Evolutionary conservation across 345 rosid species (phyloP), one percentile per base, ranked within the genome.

Genomic region (Eucalyptus urophylla): DNA sequence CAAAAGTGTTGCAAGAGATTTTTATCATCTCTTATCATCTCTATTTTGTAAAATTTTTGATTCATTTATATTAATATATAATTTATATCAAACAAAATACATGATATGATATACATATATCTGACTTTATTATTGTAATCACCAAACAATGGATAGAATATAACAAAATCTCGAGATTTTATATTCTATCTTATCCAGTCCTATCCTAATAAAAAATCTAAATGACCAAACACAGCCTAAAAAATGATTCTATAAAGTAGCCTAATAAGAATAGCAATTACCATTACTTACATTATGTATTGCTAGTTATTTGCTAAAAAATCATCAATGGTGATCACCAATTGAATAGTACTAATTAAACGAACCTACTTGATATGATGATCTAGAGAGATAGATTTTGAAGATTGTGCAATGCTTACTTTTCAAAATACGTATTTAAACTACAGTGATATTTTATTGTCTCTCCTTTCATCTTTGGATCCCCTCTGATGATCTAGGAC

Each of bases 171-270:
- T 50, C 53, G 3, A 0, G 53, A 50, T 50, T 50, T 50, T 0
- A 50, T 50, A 50, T 50, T 50, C 0, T 6, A 15, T 50, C 6
- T 50, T 50, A 50, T 50, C 0, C 0, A 50, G 6, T 50, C 19
- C 0, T 15, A 50, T 50, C 16, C 1, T 6, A 0, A 50, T 50
- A 0, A 1, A 0, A 50, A 50, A 50, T 50, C 0, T 1, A 0
- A 50, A 50, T 50, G 53, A 50, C 19, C 53, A 50, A 50, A 15
- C 0, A 0, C 0, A 50, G 3, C 37, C 37, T 65, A 49, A 58
- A 6, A 25, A 58, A 24, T 58, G 65, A 58, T 25, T 58, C 6
- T 15, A 15, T 67, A 67, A 67, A 31, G 43, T 67, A 31, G 40
- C 33, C 7, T 12, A 27, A n/a, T 24, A 25, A 24, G 11, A 12